Evolutionary conservation across 1,284 basidiomycete species (phyloP).

Genomic region (Trametes versicolor): DNA sequence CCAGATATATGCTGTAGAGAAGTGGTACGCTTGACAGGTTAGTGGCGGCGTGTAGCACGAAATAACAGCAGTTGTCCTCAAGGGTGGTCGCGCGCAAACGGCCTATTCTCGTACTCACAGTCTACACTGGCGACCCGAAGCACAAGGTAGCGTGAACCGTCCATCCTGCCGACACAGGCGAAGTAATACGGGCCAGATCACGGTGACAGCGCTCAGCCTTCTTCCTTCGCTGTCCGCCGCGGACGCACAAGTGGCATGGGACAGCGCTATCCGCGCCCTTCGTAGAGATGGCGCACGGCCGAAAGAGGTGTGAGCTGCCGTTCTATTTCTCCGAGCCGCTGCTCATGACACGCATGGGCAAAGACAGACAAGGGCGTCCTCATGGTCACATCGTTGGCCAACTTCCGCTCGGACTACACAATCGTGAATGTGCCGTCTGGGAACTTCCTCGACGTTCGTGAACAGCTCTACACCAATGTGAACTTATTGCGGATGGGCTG

Average conservation of each 20-base stretch:
- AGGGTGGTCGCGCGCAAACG: slow-evolving; percentile 76
- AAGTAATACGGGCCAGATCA: slow-evolving; percentile 54
- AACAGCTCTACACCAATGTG: slow-evolving; percentile 80
- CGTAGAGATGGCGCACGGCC: slow-evolving; percentile 74
- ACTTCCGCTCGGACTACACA: slow-evolving; percentile 85
- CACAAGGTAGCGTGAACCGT: slow-evolving; percentile 58
- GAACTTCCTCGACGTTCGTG: slow-evolving; percentile 65
- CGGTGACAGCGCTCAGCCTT: slow-evolving; percentile 65
- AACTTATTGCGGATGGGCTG: slow-evolving; percentile 82
- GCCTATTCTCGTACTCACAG: slow-evolving; percentile 67
- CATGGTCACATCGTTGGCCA: slow-evolving; percentile 83
- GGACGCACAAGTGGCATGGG: slow-evolving; percentile 66
- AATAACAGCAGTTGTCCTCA: slow-evolving; percentile 22
- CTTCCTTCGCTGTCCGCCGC: slow-evolving; percentile 48
- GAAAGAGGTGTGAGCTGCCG: slow-evolving; percentile 56
- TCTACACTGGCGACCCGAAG: slow-evolving; percentile 76
- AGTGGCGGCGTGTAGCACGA: slow-evolving; percentile 18
- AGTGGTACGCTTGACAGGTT: slow-evolving; percentile 61
- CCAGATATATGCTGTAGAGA: slow-evolving; percentile 86
- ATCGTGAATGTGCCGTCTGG: slow-evolving; percentile 81
- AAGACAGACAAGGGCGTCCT: slow-evolving; percentile 74
- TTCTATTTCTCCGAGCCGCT: slow-evolving; percentile 5
- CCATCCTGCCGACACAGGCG: neutral
- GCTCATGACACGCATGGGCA: slow-evolving; percentile 8
- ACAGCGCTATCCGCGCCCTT: slow-evolving; percentile 65